Conservation (phyloP, 2,329 filamentous ascomycete species). For the Lachnellula hyalina region DNA sequence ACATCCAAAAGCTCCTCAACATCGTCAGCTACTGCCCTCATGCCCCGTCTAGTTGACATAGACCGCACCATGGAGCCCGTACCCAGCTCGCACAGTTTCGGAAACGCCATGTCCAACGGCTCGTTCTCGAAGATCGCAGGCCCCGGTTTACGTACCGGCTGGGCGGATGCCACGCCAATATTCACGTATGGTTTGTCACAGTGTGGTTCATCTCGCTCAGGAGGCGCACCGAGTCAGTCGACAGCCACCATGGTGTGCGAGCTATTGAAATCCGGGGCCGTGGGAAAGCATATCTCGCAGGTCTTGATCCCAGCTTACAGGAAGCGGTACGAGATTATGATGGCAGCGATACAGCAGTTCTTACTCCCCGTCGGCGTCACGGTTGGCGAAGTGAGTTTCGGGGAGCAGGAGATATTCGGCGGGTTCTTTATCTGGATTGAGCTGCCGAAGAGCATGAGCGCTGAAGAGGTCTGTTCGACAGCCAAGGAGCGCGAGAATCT, state of each 20-base stretch:
- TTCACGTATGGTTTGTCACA: conserved; percentile 49
- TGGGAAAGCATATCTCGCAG: conserved; percentile 41
- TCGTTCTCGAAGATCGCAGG: conserved; percentile 85
- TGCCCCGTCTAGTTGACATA: conserved; percentile 74
- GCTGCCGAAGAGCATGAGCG: conserved; percentile 48
- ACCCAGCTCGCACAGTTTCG: conserved; percentile 55
- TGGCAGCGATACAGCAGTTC: conserved; percentile 51
- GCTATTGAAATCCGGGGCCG: conserved; percentile 39
- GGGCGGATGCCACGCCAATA: conserved; percentile 68
- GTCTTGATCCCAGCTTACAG: conserved; percentile 42
- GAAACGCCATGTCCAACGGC: conserved; percentile 79
- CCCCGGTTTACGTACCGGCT: conserved; percentile 80
- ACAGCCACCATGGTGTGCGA: conserved; percentile 46
- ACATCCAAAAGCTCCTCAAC: conserved; percentile 23
- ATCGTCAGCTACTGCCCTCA: conserved; percentile 13
- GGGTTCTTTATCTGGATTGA: conserved; percentile 84
- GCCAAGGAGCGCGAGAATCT: conserved; percentile 60
- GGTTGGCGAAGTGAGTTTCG: conserved; percentile 37
- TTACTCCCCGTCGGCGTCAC: conserved; percentile 58
- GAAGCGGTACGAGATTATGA: conserved; percentile 46
- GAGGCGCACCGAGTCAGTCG: conserved; percentile 54
- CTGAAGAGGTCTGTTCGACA: conserved; percentile 50
- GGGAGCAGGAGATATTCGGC: conserved; percentile 51
- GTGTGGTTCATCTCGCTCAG: conserved; percentile 49
- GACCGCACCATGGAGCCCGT: conserved; percentile 63